These are phyloP conservation scores for Sedum album DNA, from an alignment of 164 flowering plant genomes.

Conservation along the genomic window DNA sequence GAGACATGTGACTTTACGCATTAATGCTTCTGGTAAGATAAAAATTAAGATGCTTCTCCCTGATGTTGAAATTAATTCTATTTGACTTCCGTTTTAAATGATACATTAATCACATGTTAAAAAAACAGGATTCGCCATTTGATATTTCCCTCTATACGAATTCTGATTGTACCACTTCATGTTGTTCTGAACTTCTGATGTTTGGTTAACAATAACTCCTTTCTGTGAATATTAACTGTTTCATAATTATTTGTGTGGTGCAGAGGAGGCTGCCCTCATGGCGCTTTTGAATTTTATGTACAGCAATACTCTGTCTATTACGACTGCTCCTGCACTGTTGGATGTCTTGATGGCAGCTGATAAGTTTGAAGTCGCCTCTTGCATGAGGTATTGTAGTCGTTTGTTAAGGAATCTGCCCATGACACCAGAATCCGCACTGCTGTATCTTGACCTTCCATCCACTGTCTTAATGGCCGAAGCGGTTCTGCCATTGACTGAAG, in stretches of 20 bases:
- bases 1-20: conserved; percentile 74
- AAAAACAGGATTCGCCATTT: background rate
- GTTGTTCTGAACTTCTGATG: background rate
- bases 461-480: conserved; percentile 90
- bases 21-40: conserved; percentile 66
- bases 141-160: background rate
- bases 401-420: conserved; percentile 58
- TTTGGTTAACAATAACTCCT: background rate
- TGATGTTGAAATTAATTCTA: background rate
- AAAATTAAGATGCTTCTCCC: background rate
- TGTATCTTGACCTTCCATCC: conserved; percentile 91
- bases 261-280: conserved; percentile 98
- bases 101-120: background rate
- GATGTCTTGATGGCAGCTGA: conserved; percentile 60
- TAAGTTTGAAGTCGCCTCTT: conserved; percentile 77
- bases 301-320: conserved; percentile 51
- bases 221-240: background rate
- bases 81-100: background rate
- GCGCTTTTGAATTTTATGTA: conserved; percentile 92
- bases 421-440: conserved; percentile 89
- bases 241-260: conserved; percentile 10
- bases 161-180: background rate
- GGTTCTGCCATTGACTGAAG: conserved; percentile 29
- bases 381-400: conserved; percentile 89
- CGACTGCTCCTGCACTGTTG: conserved; percentile 61